These are phyloP conservation scores for Parathielavia hyrcaniae DNA, from an alignment of 495 filamentous ascomycete genomes.

Conservation along the genomic window DNA sequence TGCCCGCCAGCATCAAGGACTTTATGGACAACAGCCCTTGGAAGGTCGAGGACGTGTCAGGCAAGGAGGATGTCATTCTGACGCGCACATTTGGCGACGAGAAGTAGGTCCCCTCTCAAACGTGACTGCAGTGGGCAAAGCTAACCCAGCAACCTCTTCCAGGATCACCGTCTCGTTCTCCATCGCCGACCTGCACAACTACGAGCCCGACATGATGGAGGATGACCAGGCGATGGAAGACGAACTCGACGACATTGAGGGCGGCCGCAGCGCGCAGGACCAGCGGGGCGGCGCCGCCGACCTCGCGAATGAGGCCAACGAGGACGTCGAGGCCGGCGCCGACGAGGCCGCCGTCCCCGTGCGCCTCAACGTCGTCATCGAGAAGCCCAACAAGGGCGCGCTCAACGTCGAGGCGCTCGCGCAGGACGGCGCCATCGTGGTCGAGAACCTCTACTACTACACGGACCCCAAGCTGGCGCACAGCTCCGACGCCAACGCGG, in stretches of 20 bases:
- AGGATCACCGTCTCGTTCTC: slow-evolving; percentile 92
- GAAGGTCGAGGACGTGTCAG: slow-evolving; percentile 68
- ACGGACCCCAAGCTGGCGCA: slow-evolving; percentile 63
- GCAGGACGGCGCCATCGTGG: slow-evolving; percentile 78
- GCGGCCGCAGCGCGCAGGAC: slow-evolving; percentile 24
- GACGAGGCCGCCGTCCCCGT: slow-evolving; percentile 65
- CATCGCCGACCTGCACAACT: slow-evolving; percentile 78
- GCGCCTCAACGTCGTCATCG: slow-evolving; percentile 77
- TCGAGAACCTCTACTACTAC: slow-evolving; percentile 90
- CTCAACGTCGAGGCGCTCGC: slow-evolving; percentile 80
- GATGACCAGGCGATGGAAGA: slow-evolving; percentile 62
- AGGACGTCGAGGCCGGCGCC: slow-evolving; percentile 39
- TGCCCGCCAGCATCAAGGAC: slow-evolving; percentile 60
- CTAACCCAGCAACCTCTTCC: slow-evolving; percentile 19
- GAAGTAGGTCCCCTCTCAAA: slow-evolving; percentile 50
- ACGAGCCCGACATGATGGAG: slow-evolving; percentile 45
- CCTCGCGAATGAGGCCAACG: slow-evolving; percentile 43
- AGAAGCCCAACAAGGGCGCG: slow-evolving; percentile 73
- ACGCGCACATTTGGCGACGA: slow-evolving; percentile 80
- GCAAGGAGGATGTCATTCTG: slow-evolving; percentile 81
- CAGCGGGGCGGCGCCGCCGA: slow-evolving; percentile 38
- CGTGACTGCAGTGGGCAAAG: neutral
- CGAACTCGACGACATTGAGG: slow-evolving; percentile 49
- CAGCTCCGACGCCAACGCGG: slow-evolving; percentile 40
- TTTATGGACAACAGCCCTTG: slow-evolving; percentile 66